Percentiles rank a stretch among this genome's conserved stretches.
Conservation (phyloP, 805 yeast species). For the Saturnispora gosingensis region DNA sequence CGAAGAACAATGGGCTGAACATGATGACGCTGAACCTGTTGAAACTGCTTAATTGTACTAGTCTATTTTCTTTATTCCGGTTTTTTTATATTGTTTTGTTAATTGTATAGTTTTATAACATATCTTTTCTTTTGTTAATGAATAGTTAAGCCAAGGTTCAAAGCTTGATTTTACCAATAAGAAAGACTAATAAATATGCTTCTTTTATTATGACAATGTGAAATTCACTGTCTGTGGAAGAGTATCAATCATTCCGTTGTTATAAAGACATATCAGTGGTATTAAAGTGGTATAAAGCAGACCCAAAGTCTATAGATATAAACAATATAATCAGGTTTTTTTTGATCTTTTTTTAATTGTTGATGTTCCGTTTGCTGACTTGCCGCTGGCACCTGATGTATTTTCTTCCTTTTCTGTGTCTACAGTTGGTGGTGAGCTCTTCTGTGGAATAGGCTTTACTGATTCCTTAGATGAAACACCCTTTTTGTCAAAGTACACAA, state of each 20-base stretch:
- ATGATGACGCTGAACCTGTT: constrained; percentile 10
- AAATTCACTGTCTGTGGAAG: no score
- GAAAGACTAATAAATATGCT: no score
- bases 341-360: neutral
- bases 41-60: constrained; percentile 3
- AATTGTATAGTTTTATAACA: neutral
- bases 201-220: no score
- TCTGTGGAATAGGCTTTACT: neutral
- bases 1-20: constrained; percentile 13
- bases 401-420: constrained; percentile 5
- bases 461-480: constrained; percentile 11
- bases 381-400: neutral
- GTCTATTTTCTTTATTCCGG: neutral
- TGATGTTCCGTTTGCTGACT: neutral
- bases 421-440: constrained; percentile 17
- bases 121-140: neutral
- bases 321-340: neutral
- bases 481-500: constrained; percentile 20
- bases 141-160: no score
- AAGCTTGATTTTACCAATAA: no score
- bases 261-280: neutral
- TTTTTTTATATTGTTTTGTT: neutral
- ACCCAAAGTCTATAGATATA: neutral
- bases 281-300: neutral
- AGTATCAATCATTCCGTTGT: neutral